These are phyloP conservation scores for Haplosporangium sp. DNA, from an alignment of 371 early-diverging fungal species.

Conservation along the genomic window DNA sequence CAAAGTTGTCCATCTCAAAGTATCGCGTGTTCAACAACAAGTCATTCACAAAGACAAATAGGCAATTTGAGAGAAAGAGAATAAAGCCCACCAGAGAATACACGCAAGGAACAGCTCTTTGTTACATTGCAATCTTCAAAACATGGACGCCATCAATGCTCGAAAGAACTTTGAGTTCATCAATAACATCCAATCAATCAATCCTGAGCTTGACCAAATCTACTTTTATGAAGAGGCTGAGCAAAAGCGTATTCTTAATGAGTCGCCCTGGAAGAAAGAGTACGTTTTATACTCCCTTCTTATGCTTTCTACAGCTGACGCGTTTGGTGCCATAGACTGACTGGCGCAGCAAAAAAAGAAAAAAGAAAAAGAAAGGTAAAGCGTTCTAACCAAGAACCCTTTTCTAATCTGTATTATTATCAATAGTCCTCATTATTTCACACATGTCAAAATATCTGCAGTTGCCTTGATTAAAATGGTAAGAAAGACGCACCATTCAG, in stretches of 20 bases:
- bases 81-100: background rate
- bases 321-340: background rate
- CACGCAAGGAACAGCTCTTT: background rate
- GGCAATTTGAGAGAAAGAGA: background rate
- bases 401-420: background rate
- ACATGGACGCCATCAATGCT: constrained; percentile 70
- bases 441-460: constrained; percentile 92
- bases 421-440: constrained; percentile 89
- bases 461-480: constrained; percentile 98
- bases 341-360: constrained; percentile 38
- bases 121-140: background rate
- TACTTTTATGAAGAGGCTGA: constrained; percentile 81
- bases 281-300: constrained; percentile 49
- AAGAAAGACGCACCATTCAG: constrained; percentile 6
- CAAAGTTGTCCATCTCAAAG: background rate
- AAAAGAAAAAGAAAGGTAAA: background rate
- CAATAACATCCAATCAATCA: constrained; percentile 82
- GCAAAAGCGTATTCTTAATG: constrained; percentile 71
- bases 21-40: constrained; percentile 2
- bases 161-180: constrained; percentile 87
- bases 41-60: background rate
- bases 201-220: constrained; percentile 77
- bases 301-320: constrained; percentile 12
- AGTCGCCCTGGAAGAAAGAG: constrained; percentile 88
- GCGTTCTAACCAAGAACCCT: too few species aligned